Base-by-base conservation (phyloP, 768 basidiomycete species). In the Cystofilobasidium macerans region DNA sequence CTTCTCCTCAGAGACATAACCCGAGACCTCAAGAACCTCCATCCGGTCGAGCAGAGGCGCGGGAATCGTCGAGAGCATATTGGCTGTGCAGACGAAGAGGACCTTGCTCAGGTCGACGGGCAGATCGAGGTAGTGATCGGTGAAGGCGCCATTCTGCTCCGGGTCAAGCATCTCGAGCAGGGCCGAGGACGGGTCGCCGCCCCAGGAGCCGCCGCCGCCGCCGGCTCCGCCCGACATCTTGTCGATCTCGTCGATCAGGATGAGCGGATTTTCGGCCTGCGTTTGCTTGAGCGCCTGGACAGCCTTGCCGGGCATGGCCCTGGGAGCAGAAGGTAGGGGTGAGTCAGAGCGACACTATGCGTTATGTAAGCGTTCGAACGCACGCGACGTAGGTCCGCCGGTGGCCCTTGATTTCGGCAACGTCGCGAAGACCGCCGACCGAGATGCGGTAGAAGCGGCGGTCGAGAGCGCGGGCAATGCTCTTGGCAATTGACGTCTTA, bases 391-490 rank as follows among this genome's bases (percentile, higher is more conserved):
- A 98, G n/a, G 94, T 99, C 74, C 95, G 80, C 72, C 95, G 79
- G 73, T 99, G 95, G 0, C 95, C 95, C 78, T 98, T 98, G 73
- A 99, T 97, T 81, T 98, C 95, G 63, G 95, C 95, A 0, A 98
- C 92, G 75, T 99, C 95, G 56, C 90, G 90, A 73, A 99, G 77
- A 18, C 95, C 94, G 69, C 95, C 94, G 5, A 98, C 94, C 12
- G 88, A 90, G 78, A 99, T 95, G 57, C 92, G 82, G 83, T 93
- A 98, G 79, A 98, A 98, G 75, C 90, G 86, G 67, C 94, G 78
- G 32, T 86, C 85, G 28, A 99, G 79, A 4, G 94, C 93, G 20
- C 91, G 82, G 0, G 95, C 86, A 59, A 99, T 95, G 2, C 86
- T 51, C 57, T 68, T 68, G 12, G 67, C 67, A 32, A 68, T 64